phyloP scores from a whole-genome alignment of 1,284 basidiomycete species.

The Malassezia caprae region DNA sequence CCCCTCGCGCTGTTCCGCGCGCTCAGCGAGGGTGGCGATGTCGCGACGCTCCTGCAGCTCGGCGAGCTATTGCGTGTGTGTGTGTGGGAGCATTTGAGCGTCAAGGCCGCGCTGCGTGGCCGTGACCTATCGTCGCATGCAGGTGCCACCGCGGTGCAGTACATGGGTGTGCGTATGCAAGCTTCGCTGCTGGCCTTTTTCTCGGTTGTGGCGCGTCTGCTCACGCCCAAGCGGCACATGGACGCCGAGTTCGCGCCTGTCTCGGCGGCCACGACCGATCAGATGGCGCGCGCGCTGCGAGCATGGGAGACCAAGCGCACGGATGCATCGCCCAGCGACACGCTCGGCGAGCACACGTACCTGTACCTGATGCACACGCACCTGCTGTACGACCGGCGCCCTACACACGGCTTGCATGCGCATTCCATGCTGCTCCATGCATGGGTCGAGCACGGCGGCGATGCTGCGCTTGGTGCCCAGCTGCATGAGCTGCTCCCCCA shows the following conservation, averaged over 20 bases:
- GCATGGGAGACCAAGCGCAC: constrained; percentile 60
- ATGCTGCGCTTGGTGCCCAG: background rate
- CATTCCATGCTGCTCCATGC: constrained; percentile 60
- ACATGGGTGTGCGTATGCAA: constrained; percentile 69
- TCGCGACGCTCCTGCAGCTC: constrained; percentile 53
- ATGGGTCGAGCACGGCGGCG: background rate
- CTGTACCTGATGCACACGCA: constrained; percentile 64
- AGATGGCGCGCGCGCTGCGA: constrained; percentile 64
- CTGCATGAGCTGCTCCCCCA: background rate
- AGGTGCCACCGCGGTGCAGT: constrained; percentile 54
- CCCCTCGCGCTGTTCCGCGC: constrained; percentile 66
- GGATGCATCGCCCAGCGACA: constrained; percentile 52
- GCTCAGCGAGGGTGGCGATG: constrained; percentile 56
- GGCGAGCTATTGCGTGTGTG: constrained; percentile 73
- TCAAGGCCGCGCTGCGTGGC: constrained; percentile 53
- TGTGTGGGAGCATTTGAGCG: constrained; percentile 73
- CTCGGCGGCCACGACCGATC: constrained; percentile 60
- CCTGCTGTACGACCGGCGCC: constrained; percentile 71
- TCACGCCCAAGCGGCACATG: constrained; percentile 63
- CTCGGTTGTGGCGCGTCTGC: constrained; percentile 77
- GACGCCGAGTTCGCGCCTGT: constrained; percentile 71
- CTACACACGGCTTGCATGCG: constrained; percentile 51
- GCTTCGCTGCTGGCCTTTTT: constrained; percentile 72
- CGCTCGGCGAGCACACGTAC: constrained; percentile 54
- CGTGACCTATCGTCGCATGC: constrained; percentile 13